Conservation (phyloP, 2,329 filamentous ascomycete species). For the Colletotrichum sp. region DNA sequence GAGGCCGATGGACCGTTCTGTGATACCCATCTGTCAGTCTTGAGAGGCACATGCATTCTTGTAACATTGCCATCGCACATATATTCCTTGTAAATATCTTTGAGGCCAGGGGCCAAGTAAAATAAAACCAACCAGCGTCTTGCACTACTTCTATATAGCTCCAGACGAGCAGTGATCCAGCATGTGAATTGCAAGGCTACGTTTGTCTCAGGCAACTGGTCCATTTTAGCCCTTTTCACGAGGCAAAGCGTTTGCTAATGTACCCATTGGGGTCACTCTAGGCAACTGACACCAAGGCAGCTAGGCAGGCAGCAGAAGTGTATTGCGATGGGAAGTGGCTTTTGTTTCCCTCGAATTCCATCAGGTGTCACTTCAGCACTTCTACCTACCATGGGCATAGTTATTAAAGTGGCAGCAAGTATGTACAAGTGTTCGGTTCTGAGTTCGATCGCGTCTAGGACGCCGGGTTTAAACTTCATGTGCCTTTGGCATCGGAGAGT, state of each 20-base stretch:
- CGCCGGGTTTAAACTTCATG: background rate
- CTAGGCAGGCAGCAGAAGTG: background rate
- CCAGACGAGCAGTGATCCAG: background rate
- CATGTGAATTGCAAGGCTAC: background rate
- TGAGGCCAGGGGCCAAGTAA: background rate
- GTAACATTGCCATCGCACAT: background rate
- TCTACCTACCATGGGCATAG: background rate
- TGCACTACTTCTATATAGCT: background rate
- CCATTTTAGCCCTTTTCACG: background rate
- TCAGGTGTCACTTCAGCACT: background rate
- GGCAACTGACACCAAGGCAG: background rate
- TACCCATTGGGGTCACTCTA: background rate
- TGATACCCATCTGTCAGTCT: background rate
- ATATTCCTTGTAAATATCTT: background rate
- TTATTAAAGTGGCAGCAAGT: background rate
- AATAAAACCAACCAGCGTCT: background rate
- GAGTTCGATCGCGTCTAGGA: accelerated
- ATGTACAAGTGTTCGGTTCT: accelerated
- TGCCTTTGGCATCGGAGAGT: accelerated
- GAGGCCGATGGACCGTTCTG: background rate
- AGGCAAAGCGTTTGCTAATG: background rate
- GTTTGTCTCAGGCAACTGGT: background rate
- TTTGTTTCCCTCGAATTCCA: background rate
- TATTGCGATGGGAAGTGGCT: background rate
- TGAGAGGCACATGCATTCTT: background rate